Conservation (phyloP, 129 eudicot species). For the Dittrichia graveolens region DNA sequence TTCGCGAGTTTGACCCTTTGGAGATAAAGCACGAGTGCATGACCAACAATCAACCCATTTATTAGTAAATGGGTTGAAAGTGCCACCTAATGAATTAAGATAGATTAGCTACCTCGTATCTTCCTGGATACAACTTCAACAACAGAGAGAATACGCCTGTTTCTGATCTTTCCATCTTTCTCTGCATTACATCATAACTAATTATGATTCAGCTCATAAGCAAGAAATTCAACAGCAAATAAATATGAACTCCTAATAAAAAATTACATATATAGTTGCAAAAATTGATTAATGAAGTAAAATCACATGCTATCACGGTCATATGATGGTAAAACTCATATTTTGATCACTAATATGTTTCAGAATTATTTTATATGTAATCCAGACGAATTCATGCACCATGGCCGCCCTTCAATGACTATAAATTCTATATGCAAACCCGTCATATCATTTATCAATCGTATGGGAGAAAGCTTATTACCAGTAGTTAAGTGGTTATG, state of each 20-base stretch:
- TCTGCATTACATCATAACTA: conserved; percentile 46
- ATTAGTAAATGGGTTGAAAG: not conserved
- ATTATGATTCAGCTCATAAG: conserved; percentile 8
- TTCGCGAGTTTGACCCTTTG: not conserved
- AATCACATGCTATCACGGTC: not conserved
- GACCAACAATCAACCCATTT: not conserved
- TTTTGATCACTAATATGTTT: not conserved
- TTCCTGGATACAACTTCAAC: conserved; percentile 72
- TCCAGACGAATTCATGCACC: no score
- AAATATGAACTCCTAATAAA: not conserved
- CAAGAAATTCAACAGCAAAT: not conserved
- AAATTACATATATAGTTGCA: not conserved
- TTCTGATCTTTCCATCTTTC: conserved; percentile 74
- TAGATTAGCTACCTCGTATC: conserved; percentile 59
- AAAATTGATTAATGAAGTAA: not conserved
- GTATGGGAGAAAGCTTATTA: no score
- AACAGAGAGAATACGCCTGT: conserved; percentile 55
- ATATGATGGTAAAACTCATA: not conserved
- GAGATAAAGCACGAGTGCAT: no score
- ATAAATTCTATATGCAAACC: no score
- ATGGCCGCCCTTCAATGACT: no score
- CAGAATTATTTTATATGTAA: no score
- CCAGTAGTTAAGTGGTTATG: no score
- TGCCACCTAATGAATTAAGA: not conserved
- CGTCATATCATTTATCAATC: no score